These are phyloP conservation scores for Aspergillus persii DNA, from an alignment of 2,329 filamentous ascomycete genomes.

Conservation along the genomic window DNA sequence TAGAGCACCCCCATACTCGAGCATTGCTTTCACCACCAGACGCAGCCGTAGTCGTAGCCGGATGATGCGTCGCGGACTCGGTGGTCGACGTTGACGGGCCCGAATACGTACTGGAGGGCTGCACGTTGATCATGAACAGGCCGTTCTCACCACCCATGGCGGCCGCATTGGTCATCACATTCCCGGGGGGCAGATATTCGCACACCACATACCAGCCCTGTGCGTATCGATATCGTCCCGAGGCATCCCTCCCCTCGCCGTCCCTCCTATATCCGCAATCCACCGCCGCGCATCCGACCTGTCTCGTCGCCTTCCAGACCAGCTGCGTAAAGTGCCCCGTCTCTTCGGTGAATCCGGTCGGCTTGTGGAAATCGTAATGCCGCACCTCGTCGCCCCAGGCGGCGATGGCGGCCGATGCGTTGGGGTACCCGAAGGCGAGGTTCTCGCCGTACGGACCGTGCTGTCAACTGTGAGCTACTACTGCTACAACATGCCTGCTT, in stretches of 20 bases:
- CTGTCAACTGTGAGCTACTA: constrained; percentile 22
- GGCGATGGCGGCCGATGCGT: constrained; percentile 59
- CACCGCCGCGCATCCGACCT: constrained; percentile 56
- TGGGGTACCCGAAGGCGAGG: constrained; percentile 65
- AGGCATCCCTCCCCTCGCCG: constrained; percentile 3
- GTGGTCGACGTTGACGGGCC: constrained; percentile 14
- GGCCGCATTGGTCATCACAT: constrained; percentile 47
- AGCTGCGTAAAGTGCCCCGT: constrained; percentile 74
- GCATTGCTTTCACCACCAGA: not conserved
- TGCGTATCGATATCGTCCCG: constrained; percentile 16
- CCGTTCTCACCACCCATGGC: constrained; percentile 17
- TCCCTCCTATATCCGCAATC: constrained; percentile 38
- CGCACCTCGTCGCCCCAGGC: constrained; percentile 64
- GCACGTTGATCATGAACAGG: constrained; percentile 35
- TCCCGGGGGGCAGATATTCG: constrained; percentile 68
- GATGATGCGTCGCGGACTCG: not conserved
- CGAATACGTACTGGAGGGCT: constrained; percentile 17
- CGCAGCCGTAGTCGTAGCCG: not conserved
- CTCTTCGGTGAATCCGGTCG: constrained; percentile 54
- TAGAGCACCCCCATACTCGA: not conserved
- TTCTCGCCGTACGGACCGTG: constrained; percentile 71
- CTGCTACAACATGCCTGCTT: not conserved
- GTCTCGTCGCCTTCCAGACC: constrained; percentile 64
- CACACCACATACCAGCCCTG: constrained; percentile 66
- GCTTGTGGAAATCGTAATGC: constrained; percentile 58